phyloP scores from a whole-genome alignment of 176 grass and related monocot genomes.

The Cocos nucifera region DNA sequence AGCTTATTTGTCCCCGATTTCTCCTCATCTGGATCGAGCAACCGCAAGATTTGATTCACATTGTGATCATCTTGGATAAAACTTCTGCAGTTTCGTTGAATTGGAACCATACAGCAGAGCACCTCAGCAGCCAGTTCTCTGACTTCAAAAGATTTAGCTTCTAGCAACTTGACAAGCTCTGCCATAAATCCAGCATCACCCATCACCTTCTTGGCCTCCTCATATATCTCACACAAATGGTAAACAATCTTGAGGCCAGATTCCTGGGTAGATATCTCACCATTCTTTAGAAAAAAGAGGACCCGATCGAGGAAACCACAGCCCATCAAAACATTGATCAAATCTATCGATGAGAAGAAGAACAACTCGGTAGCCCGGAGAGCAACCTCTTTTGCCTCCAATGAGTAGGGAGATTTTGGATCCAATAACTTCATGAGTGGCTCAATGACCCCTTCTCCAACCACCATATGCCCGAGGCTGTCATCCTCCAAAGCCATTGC shows the following conservation, averaged over 20 bases:
- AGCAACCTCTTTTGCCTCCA: slow-evolving; percentile 72
- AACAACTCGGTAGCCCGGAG: slow-evolving; percentile 53
- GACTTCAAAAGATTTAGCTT: slow-evolving; percentile 47
- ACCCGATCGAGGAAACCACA: slow-evolving; percentile 37
- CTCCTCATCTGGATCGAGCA: slow-evolving; percentile 47
- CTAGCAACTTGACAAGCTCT: slow-evolving; percentile 45
- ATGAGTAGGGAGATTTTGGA: slow-evolving; percentile 47
- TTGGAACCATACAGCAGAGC: slow-evolving; percentile 39
- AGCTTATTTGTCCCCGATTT: slow-evolving; percentile 40
- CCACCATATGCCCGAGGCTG: slow-evolving; percentile 32
- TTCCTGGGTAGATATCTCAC: slow-evolving; percentile 48
- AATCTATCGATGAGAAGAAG: slow-evolving; percentile 44
- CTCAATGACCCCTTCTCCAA: slow-evolving; percentile 48
- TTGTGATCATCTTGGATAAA: slow-evolving; percentile 61
- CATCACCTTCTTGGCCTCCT: slow-evolving; percentile 49
- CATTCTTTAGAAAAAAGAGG: slow-evolving; percentile 60
- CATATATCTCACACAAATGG: slow-evolving; percentile 47
- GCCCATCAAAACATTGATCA: slow-evolving; percentile 33
- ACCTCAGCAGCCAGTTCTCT: slow-evolving; percentile 54
- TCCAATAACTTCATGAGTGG: slow-evolving; percentile 61
- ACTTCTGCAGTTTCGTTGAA: slow-evolving; percentile 34
- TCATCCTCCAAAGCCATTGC: slow-evolving; percentile 52
- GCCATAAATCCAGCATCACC: slow-evolving; percentile 49
- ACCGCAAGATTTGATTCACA: slow-evolving; percentile 47
- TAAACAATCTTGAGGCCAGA: slow-evolving; percentile 49